Conservation (phyloP, 495 filamentous ascomycete genomes). For the Aspergillus homomorphus region DNA sequence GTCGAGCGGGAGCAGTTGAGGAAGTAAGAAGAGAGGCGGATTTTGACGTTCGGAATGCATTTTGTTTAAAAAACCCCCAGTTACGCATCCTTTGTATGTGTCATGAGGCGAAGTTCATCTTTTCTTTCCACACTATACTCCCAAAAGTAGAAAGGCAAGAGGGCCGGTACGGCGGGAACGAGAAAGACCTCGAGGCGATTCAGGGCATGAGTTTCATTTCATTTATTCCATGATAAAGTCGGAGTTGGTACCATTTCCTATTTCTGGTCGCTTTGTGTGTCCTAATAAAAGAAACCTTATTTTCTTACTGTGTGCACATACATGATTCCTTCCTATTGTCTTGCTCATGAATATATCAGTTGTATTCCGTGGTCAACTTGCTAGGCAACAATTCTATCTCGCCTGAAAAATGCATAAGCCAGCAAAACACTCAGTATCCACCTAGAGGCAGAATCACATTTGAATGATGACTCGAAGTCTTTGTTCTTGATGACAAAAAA, state of each 20-base stretch:
- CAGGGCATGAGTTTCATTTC: slow-evolving; percentile 41
- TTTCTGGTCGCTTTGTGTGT: slow-evolving; percentile 34
- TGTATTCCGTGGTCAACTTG: slow-evolving; percentile 13
- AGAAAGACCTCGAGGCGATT: slow-evolving; percentile 35
- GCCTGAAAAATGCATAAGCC: not conserved
- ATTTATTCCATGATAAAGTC: slow-evolving; percentile 47
- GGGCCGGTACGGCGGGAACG: slow-evolving; percentile 22
- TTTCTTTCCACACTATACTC: slow-evolving; percentile 19
- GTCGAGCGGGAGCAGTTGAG: slow-evolving; percentile 72
- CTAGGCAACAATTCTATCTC: slow-evolving; percentile 14
- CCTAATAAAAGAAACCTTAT: slow-evolving; percentile 40
- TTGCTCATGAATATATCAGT: slow-evolving; percentile 6
- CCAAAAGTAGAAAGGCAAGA: slow-evolving; percentile 23
- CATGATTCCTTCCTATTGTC: not conserved
- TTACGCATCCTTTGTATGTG: slow-evolving; percentile 41
- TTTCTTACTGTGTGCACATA: slow-evolving; percentile 4
- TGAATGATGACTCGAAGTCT: not conserved
- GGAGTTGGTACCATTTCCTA: slow-evolving; percentile 44
- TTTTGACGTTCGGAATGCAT: slow-evolving; percentile 15
- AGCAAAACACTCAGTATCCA: not conserved
- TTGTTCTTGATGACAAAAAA: not conserved
- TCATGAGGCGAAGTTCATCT: slow-evolving; percentile 40
- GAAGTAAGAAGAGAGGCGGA: slow-evolving; percentile 29
- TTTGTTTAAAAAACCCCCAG: slow-evolving; percentile 16
- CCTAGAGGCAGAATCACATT: slow-evolving; percentile 6